Conservation (phyloP, 169 alveolate species). For the Miamiensis avidus region DNA sequence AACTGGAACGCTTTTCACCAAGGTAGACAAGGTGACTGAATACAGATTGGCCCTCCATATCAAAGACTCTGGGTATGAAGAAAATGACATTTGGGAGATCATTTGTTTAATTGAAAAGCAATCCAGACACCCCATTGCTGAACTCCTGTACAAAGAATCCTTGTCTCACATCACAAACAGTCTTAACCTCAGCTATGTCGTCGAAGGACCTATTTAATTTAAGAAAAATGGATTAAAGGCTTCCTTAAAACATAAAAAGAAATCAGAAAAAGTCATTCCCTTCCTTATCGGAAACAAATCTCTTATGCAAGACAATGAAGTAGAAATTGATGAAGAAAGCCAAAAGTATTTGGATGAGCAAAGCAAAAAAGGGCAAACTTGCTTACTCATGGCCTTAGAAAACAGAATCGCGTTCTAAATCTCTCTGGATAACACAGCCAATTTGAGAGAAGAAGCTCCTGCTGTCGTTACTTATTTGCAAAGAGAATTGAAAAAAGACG, state of each 20-base stretch:
- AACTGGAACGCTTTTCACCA: slow-evolving; percentile 46
- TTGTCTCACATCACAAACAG: not conserved
- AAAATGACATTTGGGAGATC: not conserved
- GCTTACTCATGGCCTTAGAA: slow-evolving; percentile 23
- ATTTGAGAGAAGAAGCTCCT: slow-evolving; percentile 44
- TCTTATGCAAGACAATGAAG: slow-evolving; percentile 19
- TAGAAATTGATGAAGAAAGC: slow-evolving; percentile 7
- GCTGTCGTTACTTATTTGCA: slow-evolving; percentile 24
- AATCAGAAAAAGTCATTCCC: not conserved
- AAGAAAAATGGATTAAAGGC: slow-evolving; percentile 9
- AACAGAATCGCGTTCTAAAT: not conserved
- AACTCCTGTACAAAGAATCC: slow-evolving; percentile 16
- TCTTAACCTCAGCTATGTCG: not conserved
- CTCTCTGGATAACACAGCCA: slow-evolving; percentile 24
- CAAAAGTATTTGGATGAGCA: not conserved
- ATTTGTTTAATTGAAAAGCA: slow-evolving; percentile 13
- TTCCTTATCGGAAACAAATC: slow-evolving; percentile 17
- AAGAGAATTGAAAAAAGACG: slow-evolving; percentile 24
- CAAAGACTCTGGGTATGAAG: not conserved
- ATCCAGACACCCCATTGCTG: slow-evolving; percentile 10
- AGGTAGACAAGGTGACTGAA: slow-evolving; percentile 26
- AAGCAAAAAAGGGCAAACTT: slow-evolving; percentile 27
- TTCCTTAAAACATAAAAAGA: not conserved
- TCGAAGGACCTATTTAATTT: not conserved
- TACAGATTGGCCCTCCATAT: not conserved